phyloP scores from a whole-genome alignment of 257 asterid species.

The Jacaranda mimosifolia region DNA sequence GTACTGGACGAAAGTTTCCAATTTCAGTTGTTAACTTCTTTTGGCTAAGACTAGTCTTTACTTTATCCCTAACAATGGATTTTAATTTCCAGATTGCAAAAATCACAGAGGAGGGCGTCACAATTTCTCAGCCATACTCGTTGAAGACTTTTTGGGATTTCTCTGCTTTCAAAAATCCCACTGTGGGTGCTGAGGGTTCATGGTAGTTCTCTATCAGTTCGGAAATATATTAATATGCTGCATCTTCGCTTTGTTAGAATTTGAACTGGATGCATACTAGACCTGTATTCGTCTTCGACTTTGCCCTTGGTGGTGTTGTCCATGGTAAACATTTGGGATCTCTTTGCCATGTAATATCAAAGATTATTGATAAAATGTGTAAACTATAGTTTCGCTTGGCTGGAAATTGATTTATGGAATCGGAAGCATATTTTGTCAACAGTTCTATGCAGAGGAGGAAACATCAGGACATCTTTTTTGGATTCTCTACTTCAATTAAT shows the following conservation, averaged over 20 bases:
- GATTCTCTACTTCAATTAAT: no score
- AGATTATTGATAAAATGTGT: slow-evolving; percentile 16
- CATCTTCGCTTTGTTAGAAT: slow-evolving; percentile 19
- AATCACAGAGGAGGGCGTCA: slow-evolving; percentile 86
- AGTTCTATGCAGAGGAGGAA: not conserved
- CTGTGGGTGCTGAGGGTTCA: slow-evolving; percentile 88
- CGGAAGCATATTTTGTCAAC: not conserved
- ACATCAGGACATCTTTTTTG: not conserved
- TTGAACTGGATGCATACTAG: slow-evolving; percentile 14
- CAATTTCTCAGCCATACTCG: slow-evolving; percentile 73
- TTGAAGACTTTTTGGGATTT: slow-evolving; percentile 88
- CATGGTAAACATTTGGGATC: slow-evolving; percentile 1
- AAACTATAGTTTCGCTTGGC: slow-evolving; percentile 18
- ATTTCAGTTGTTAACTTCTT: not conserved
- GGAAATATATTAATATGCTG: slow-evolving; percentile 9
- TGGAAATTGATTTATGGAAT: slow-evolving; percentile 1
- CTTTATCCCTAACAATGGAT: slow-evolving; percentile 2
- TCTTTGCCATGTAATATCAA: not conserved
- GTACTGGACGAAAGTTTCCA: not conserved
- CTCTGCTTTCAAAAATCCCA: slow-evolving; percentile 87
- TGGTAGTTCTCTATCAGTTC: slow-evolving; percentile 59
- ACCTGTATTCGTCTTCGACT: slow-evolving; percentile 13
- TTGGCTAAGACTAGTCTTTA: not conserved
- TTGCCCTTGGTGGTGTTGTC: slow-evolving; percentile 1
- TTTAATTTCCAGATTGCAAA: slow-evolving; percentile 76